phyloP scores from a whole-genome alignment of 352 stramenopile genomes.

The Phytopythium vexans region DNA sequence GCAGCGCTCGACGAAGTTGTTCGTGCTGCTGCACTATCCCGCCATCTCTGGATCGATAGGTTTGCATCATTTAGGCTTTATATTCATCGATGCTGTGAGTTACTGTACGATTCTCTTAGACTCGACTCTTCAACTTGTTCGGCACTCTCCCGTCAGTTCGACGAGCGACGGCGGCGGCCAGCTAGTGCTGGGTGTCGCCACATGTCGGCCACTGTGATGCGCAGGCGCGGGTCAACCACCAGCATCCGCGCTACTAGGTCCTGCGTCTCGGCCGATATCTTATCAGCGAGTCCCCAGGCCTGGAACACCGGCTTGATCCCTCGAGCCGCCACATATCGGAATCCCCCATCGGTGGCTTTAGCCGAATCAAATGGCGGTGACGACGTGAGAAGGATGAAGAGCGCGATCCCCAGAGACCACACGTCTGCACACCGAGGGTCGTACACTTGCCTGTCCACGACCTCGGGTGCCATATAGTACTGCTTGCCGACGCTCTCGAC shows the following conservation, averaged over 20 bases:
- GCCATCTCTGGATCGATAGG: too few relatives aligned
- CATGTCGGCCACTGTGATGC: constrained; percentile 64
- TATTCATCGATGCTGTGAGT: too few relatives aligned
- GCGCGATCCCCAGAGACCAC: constrained; percentile 91
- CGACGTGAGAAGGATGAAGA: constrained; percentile 94
- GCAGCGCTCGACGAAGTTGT: too few relatives aligned
- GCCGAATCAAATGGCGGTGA: constrained; percentile 91
- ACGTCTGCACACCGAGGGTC: constrained; percentile 92
- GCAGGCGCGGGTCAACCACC: constrained; percentile 44
- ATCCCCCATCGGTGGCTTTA: constrained; percentile 79
- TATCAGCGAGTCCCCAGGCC: constrained; percentile 46
- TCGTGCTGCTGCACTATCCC: too few relatives aligned
- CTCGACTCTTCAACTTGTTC: too few relatives aligned
- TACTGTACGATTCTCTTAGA: too few relatives aligned
- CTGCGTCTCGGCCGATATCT: constrained; percentile 47
- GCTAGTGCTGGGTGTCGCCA: constrained; percentile 55
- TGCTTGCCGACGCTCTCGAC: constrained; percentile 86
- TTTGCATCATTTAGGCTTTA: too few relatives aligned
- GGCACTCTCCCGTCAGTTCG: too few relatives aligned
- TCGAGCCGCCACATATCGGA: constrained; percentile 78
- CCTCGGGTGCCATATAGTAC: constrained; percentile 97
- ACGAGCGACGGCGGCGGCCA: neutral
- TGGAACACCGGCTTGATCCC: constrained; percentile 72
- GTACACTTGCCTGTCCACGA: constrained; percentile 79
- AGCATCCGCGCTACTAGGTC: constrained; percentile 80